phyloP scores from a whole-genome alignment of 345 rosid species.

The Linum usitatissimum region DNA sequence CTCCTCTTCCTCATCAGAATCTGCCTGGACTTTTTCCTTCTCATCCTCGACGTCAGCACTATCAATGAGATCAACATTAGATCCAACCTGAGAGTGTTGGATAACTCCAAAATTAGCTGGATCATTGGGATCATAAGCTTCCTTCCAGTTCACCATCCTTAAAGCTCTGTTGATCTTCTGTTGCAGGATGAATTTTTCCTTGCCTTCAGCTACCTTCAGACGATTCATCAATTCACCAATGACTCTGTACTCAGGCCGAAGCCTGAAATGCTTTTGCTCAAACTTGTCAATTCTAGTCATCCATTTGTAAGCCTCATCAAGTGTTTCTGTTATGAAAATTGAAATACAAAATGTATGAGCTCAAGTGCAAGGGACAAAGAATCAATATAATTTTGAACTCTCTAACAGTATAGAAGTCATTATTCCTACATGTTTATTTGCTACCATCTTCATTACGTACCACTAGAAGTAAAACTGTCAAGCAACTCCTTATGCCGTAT shows the following conservation, averaged over 20 bases:
- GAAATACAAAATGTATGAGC: neutral
- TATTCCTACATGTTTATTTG: neutral
- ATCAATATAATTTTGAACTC: neutral
- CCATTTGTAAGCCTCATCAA: constrained; percentile 67
- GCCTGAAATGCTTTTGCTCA: constrained; percentile 68
- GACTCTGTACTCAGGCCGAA: constrained; percentile 68
- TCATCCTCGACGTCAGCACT: constrained; percentile 32
- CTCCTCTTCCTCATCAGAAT: constrained; percentile 55
- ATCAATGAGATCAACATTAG: constrained; percentile 22
- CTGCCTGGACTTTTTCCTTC: constrained; percentile 21
- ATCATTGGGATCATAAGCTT: constrained; percentile 77
- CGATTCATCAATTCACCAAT: constrained; percentile 85
- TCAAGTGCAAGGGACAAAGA: neutral
- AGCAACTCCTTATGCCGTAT: constrained; percentile 57
- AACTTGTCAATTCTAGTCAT: constrained; percentile 71
- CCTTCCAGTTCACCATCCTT: constrained; percentile 79
- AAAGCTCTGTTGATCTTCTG: constrained; percentile 80
- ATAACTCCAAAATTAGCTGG: constrained; percentile 70
- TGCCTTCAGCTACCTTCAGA: constrained; percentile 73
- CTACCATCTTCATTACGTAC: constrained; percentile 18
- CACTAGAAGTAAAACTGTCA: constrained; percentile 36
- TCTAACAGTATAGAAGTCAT: neutral
- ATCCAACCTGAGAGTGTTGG: constrained; percentile 32
- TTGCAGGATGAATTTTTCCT: constrained; percentile 77
- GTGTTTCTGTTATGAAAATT: constrained; percentile 36